These are phyloP conservation scores for Zygosaccharomyces gambellarensis DNA, from an alignment of 805 yeast genomes.

Conservation along the genomic window DNA sequence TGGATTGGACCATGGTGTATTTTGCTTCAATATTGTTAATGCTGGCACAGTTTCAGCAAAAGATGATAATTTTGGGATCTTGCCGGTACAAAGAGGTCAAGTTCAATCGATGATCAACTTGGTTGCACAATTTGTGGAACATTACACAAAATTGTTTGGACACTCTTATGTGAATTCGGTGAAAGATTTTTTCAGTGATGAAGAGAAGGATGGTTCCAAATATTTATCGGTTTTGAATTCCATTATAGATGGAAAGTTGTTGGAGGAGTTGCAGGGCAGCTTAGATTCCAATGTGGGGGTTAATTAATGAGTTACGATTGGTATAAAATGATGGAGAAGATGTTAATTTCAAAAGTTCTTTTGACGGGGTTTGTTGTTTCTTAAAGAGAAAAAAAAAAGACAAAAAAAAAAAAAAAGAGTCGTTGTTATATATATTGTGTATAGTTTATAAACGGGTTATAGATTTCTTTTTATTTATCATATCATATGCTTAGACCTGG, in stretches of 20 bases:
- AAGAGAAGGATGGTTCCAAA: slow-evolving; percentile 6
- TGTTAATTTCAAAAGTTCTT: slow-evolving; percentile 3
- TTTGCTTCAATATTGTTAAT: slow-evolving; percentile 21
- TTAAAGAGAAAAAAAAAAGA: too few relatives aligned
- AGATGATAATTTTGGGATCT: slow-evolving; percentile 11
- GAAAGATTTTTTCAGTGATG: slow-evolving; percentile 14
- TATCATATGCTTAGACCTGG: slow-evolving; percentile 17
- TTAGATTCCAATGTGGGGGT: slow-evolving; percentile 8
- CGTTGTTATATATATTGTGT: slow-evolving; percentile 4
- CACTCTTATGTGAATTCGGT: slow-evolving; percentile 22
- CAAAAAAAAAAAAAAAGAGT: too few relatives aligned
- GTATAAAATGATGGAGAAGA: slow-evolving; percentile 1
- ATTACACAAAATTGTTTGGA: slow-evolving; percentile 22
- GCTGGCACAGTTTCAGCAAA: slow-evolving; percentile 17
- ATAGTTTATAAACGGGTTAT: slow-evolving; percentile 6
- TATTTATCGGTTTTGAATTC: slow-evolving; percentile 15
- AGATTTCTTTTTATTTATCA: slow-evolving; percentile 3
- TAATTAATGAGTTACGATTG: slow-evolving; percentile 3
- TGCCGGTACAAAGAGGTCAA: slow-evolving; percentile 16
- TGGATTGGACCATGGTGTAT: slow-evolving; percentile 17
- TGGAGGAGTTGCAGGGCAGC: slow-evolving; percentile 10
- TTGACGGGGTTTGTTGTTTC: background rate
- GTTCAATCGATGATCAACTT: slow-evolving; percentile 14
- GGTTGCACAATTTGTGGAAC: slow-evolving; percentile 22
- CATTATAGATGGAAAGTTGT: slow-evolving; percentile 19